Evolutionary conservation across 2,329 filamentous ascomycete species (phyloP).

Genomic region (Neofusicoccum ribis): DNA sequence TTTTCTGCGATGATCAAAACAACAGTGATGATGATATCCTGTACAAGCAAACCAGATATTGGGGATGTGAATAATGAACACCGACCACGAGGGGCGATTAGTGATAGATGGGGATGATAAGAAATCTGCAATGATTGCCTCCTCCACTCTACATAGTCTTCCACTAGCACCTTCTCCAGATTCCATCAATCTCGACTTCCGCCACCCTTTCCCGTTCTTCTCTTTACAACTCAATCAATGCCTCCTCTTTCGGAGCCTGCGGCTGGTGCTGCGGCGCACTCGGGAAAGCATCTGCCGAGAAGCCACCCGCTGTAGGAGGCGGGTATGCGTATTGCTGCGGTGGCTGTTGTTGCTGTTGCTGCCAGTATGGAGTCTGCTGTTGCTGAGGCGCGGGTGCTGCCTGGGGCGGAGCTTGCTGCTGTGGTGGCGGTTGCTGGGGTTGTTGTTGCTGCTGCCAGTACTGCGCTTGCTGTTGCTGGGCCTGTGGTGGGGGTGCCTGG

Average conservation of each 20-base stretch:
- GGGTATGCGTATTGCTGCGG: slow-evolving; percentile 37
- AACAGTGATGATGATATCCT: neutral
- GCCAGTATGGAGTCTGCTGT: slow-evolving; percentile 34
- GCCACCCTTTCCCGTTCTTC: neutral
- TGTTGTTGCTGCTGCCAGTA: slow-evolving; percentile 23
- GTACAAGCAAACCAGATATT: neutral
- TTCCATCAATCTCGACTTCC: neutral
- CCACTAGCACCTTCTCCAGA: neutral
- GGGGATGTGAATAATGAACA: neutral
- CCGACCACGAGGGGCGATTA: neutral
- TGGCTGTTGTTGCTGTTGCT: slow-evolving; percentile 30
- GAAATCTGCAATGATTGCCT: neutral
- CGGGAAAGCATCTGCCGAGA: slow-evolving; percentile 59
- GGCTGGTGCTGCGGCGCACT: slow-evolving; percentile 60
- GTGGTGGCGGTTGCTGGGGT: slow-evolving; percentile 21
- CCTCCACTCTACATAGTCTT: neutral
- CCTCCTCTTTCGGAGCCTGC: slow-evolving; percentile 65
- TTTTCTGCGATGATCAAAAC: neutral
- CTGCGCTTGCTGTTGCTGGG: slow-evolving; percentile 19
- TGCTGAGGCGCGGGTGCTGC: slow-evolving; percentile 29
- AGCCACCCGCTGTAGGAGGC: slow-evolving; percentile 31
- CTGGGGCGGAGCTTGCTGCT: slow-evolving; percentile 25
- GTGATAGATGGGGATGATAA: neutral
- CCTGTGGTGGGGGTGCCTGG: slow-evolving; percentile 20
- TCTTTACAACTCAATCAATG: slow-evolving; percentile 73